Evolutionary conservation across 257 asterid species (phyloP).

Genomic region (Salvia splendens): DNA sequence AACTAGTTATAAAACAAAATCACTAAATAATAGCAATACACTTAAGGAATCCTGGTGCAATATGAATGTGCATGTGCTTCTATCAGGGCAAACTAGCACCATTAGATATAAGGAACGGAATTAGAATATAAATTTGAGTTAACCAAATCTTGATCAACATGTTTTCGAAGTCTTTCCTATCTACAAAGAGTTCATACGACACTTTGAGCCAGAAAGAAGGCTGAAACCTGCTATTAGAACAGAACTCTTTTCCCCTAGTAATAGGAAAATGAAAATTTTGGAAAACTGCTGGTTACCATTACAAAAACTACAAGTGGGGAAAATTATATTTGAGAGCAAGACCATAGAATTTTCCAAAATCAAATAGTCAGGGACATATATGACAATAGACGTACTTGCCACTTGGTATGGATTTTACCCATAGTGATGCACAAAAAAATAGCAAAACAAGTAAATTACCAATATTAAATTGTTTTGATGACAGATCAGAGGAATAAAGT

Average conservation of each 20-base stretch:
- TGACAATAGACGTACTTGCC: slow-evolving; percentile 25
- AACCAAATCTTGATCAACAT: slow-evolving; percentile 14
- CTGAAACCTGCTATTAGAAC: no score
- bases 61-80: slow-evolving; percentile 20
- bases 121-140: slow-evolving; percentile 18
- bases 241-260: no score
- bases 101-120: slow-evolving; percentile 1
- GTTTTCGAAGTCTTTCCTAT: slow-evolving; percentile 20
- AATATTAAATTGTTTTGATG: slow-evolving; percentile 60
- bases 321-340: slow-evolving; percentile 10
- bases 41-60: background rate
- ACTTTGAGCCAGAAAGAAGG: background rate
- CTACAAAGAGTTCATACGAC: slow-evolving; percentile 16
- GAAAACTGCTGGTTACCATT: background rate
- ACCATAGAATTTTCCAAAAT: slow-evolving; percentile 13
- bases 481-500: slow-evolving; percentile 47
- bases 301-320: background rate
- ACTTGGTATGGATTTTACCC: slow-evolving; percentile 5
- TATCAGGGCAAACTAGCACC: slow-evolving; percentile 18
- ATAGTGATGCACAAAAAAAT: slow-evolving; percentile 9
- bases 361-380: slow-evolving; percentile 2
- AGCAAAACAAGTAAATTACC: slow-evolving; percentile 71
- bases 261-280: no score
- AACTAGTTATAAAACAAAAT: background rate
- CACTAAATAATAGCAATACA: slow-evolving; percentile 3